Evolutionary conservation across 1,284 basidiomycete genomes (phyloP), one percentile per base, ranked within the genome.

Genomic region (Ceratobasidium sp.): DNA sequence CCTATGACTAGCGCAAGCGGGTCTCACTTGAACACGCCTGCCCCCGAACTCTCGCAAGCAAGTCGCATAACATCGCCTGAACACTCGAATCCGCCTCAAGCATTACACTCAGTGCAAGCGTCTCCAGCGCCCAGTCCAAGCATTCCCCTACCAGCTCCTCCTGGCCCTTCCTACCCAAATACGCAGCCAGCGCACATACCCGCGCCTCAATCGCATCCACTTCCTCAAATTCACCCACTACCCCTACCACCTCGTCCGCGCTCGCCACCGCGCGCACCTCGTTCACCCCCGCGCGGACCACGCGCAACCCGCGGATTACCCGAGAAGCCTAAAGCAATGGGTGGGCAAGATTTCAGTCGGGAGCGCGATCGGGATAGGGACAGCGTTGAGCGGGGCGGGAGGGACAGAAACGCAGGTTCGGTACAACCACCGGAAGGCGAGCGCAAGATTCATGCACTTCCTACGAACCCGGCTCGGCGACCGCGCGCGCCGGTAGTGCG

Each of bases 221-320:
- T 53, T 18, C 62, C 62, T 23, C 62, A 54, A 30, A 25, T 38
- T 14, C 64, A 67, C 25, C 51, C 64, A 14, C 51, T 67, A 21
- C 42, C 64, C 14, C 36, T 67, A 7, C 64, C 64, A 51, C 64
- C 64, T n/a, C 64, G 64, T 23, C 64, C 64, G n/a, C 64, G 64
- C 30, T 67, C 62, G 8, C 62, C 62, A 1, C 62, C 62, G n/a
- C 64, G 64, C 18, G 64, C 46, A 8, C 64, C 64, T 40, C 62
- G 62, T 48, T 64, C 62, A 11, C 62, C 62, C 6, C 62, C 62
- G 7, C 64, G 64, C 18, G 64, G 64, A 8, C 64, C 64, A 36
- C 64, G 64, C 23, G 64, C 64, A 12, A 67, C 64, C 14, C 64
- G 64, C 23, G 51, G 33, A 12, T 40, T 56, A 44, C 51, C 51